These are phyloP conservation scores for Fusarium annulatum DNA, from an alignment of 2,329 filamentous ascomycete species.

Conservation along the genomic window DNA sequence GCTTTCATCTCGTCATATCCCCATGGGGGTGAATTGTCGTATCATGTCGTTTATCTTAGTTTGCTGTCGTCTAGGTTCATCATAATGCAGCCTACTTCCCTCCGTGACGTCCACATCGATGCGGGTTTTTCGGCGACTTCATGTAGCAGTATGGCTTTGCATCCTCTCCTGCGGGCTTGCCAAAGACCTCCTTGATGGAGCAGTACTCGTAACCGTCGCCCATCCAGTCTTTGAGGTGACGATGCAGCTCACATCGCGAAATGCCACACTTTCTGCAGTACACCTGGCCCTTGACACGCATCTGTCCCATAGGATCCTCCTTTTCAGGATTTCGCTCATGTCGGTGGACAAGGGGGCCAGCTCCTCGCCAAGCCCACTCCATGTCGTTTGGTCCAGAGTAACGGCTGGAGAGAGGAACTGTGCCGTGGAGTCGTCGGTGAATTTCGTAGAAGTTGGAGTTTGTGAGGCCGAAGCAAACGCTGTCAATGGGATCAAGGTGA, in stretches of 20 bases:
- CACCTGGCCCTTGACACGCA: slow-evolving; percentile 68
- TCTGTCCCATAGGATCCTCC: slow-evolving; percentile 53
- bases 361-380: slow-evolving; percentile 72
- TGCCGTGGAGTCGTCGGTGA: slow-evolving; percentile 66
- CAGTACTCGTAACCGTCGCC: slow-evolving; percentile 68
- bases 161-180: slow-evolving; percentile 58
- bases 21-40: slow-evolving; percentile 11
- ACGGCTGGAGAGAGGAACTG: slow-evolving; percentile 66
- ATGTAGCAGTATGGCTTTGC: slow-evolving; percentile 67
- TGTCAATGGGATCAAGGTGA: slow-evolving; percentile 72
- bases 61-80: slow-evolving; percentile 14
- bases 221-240: slow-evolving; percentile 71
- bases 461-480: slow-evolving; percentile 69
- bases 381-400: slow-evolving; percentile 71
- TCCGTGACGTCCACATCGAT: slow-evolving; percentile 67
- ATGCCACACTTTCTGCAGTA: slow-evolving; percentile 72
- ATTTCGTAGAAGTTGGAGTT: slow-evolving; percentile 69
- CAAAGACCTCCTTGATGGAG: slow-evolving; percentile 68
- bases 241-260: slow-evolving; percentile 70
- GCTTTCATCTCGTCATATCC: slow-evolving; percentile 30
- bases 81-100: slow-evolving; percentile 40
- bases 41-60: slow-evolving; percentile 7
- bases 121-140: slow-evolving; percentile 68
- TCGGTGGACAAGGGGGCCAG: slow-evolving; percentile 56
- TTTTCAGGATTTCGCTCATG: slow-evolving; percentile 29